Evolutionary conservation across 2,329 filamentous ascomycete species (phyloP), one percentile per base, ranked within the genome.

Genomic region (Juglanconis juglandina): DNA sequence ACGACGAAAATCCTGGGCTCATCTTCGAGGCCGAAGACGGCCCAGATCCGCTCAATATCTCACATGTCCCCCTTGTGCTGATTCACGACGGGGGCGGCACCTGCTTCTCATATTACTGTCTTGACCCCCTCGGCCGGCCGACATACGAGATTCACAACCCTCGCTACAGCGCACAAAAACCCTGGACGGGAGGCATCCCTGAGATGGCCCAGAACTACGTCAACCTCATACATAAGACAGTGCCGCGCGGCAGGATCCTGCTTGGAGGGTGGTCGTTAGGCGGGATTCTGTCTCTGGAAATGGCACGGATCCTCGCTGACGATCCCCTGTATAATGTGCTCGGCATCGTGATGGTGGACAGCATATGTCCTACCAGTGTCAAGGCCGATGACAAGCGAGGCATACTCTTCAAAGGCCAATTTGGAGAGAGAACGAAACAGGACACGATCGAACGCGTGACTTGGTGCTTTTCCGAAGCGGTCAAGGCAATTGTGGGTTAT

Each of bases 1-100:
- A 56, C 2, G 46, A 52, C 17, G 58, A 56, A 11, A 63, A 63
- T 11, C 62, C 62, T 13, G 32, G 55, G 5, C 55, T 63, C 24
- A 42, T 63, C 35, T 63, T 53, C 37, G 54, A 62, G 9, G 48
- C 59, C 13, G 56, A 61, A 39, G 62, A 63, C 17, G 61, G 61
- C 13, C 44, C 53, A 13, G 47, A 60, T 41, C 42, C 50, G 8
- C 44, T 34, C 0, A 17, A 42, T 5, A 53, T 34, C 30, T 56
- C 59, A 10, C 35, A 58, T 3, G 32, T 52, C 2, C 83, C 84
- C 2, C 72, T 85, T 51, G 73, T 87, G 60, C 76, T 87, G 48
- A 73, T 86, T 44, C 84, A 87, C 70, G 84, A 87, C 63, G 84
- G 84, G 64, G 83, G 84, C 64, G 84, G 84, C 67, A 87, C 84